Evolutionary conservation across 2,329 filamentous ascomycete species (phyloP), one percentile per base, ranked within the genome.

Genomic region (Arthroderma sp.): DNA sequence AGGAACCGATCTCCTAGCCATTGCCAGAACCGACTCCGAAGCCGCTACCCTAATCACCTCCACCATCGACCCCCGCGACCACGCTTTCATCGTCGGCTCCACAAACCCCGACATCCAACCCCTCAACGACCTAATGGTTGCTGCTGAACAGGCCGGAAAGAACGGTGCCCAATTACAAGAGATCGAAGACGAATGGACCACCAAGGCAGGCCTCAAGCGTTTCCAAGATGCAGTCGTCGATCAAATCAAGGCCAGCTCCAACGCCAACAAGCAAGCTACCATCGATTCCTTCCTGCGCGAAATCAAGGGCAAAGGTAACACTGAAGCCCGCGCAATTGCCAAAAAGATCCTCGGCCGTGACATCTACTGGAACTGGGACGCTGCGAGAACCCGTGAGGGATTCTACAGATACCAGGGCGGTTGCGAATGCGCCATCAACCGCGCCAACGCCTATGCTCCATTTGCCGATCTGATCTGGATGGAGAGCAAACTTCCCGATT

Each of bases 401-500:
- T 98, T 82, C 77, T 96, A 94, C 73, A 76, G 91, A 50, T 82
- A 95, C 62, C 75, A 85, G 66, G 91, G 91, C 49, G 91, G 91
- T 48, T 94, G 85, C 58, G 81, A 87, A 64, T 94, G 85, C 63
- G 87, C 88, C 48, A 72, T 96, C 62, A 93, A 91, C 73, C 80
- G 89, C 40, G 89, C 88, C 31, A 70, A 94, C 47, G 86, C 89
- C 4, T 96, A 93, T 61, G 89, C 85, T 0, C 89, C 91, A 2
- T 94, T 93, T 69, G 83, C 83, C 50, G 89, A 96, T 60, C 80
- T 93, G 63, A 94, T 98, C 66, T 98, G 91, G 91, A 98, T 98
- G 91, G 91, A 98, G 77, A 89, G 83, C 70, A 95, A 94, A 71
- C 73, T 94, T 53, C 91, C 91, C 38, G 89, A 96, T 63, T 96